phyloP scores from a whole-genome alignment of 306 rosid genomes.

The Adenanthera pavonina region DNA sequence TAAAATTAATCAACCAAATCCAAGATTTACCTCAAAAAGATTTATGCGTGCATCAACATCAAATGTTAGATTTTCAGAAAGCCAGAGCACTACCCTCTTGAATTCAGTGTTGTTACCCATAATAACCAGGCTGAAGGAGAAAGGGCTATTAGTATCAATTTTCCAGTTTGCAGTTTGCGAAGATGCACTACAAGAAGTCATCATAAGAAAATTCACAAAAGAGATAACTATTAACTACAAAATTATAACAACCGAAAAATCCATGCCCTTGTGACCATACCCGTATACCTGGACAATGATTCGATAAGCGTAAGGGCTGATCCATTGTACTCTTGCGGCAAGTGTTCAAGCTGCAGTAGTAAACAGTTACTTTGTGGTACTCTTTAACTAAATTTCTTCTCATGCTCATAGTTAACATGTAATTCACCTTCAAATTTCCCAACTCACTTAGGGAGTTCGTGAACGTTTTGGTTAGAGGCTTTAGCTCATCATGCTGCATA shows the following conservation, averaged over 20 bases:
- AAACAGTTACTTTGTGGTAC: slow-evolving; percentile 39
- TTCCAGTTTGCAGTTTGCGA: slow-evolving; percentile 1
- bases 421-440: slow-evolving; percentile 83
- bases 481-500: slow-evolving; percentile 93
- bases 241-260: slow-evolving; percentile 15
- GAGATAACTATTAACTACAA: slow-evolving; percentile 7
- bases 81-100: slow-evolving; percentile 84
- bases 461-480: slow-evolving; percentile 84
- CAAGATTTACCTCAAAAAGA: slow-evolving; percentile 83
- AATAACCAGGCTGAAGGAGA: slow-evolving; percentile 71
- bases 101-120: slow-evolving; percentile 91
- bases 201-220: background rate
- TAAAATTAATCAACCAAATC: slow-evolving; percentile 36
- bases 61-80: slow-evolving; percentile 81
- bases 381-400: slow-evolving; percentile 28
- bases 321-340: slow-evolving; percentile 80
- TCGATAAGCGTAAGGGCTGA: slow-evolving; percentile 95
- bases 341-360: slow-evolving; percentile 80
- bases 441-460: slow-evolving; percentile 91
- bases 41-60: slow-evolving; percentile 89
- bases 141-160: slow-evolving; percentile 34
- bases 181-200: slow-evolving; percentile 1
- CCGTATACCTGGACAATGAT: slow-evolving; percentile 82
- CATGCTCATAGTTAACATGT: slow-evolving; percentile 11
- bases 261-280: slow-evolving; percentile 28